Evolutionary conservation across 352 stramenopile genomes (phyloP).

Genomic region (Phytophthora multivora): DNA sequence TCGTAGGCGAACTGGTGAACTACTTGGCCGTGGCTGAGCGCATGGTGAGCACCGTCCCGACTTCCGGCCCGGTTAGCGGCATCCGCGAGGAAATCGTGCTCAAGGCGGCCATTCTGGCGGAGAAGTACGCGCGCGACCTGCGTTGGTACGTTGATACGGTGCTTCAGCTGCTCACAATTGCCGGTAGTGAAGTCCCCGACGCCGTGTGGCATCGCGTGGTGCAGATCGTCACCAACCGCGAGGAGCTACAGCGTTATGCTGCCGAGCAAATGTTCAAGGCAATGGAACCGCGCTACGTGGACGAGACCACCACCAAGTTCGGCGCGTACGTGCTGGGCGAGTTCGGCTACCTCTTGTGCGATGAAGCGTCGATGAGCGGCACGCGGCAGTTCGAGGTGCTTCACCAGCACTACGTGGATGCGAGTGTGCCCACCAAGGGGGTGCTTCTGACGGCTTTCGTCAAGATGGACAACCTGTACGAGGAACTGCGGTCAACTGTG

Average conservation of each 20-base stretch:
- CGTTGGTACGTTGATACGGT: constrained; percentile 98
- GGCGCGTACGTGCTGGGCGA: constrained; percentile 97
- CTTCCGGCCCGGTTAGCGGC: constrained; percentile 22
- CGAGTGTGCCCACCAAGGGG: constrained; percentile 85
- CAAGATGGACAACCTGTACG: constrained; percentile 93
- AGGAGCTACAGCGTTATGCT: constrained; percentile 95
- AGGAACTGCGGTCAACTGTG: constrained; percentile 88
- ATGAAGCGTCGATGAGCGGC: constrained; percentile 89
- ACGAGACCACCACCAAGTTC: constrained; percentile 95
- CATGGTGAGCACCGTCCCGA: constrained; percentile 38
- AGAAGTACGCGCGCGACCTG: constrained; percentile 97
- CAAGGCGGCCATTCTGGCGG: constrained; percentile 98
- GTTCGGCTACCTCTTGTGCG: constrained; percentile 96
- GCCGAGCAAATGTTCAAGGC: constrained; percentile 94
- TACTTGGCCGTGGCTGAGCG: constrained; percentile 94
- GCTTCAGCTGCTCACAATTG: constrained; percentile 96
- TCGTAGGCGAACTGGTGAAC: constrained; percentile 96
- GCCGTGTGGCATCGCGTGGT: constrained; percentile 99
- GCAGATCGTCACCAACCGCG: constrained; percentile 98
- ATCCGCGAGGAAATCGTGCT: constrained; percentile 97
- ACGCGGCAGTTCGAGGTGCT: constrained; percentile 96
- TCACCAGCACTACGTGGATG: constrained; percentile 95
- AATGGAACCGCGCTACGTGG: constrained; percentile 92
- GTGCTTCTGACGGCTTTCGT: constrained; percentile 97
- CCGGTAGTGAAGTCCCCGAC: constrained; percentile 92